Conservation (phyloP, 2,329 filamentous ascomycete genomes). For the Bipolaris zeicola region DNA sequence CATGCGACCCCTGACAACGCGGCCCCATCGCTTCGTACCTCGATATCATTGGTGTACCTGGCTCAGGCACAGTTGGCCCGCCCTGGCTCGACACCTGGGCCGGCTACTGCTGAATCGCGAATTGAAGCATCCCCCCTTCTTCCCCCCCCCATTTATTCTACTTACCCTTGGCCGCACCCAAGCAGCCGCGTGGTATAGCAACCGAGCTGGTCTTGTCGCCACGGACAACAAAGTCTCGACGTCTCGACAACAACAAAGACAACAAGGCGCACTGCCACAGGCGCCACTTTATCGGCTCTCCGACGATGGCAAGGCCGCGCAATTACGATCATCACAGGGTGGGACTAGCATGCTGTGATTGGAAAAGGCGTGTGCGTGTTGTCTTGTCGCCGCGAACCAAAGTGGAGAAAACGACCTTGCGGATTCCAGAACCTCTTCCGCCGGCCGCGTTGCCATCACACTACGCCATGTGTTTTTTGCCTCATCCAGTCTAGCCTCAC, state of each 20-base stretch:
- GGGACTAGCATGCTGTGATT: slow-evolving; percentile 23
- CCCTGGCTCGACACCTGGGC: slow-evolving; percentile 21
- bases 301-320: slow-evolving; percentile 25
- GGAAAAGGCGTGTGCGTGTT: slow-evolving; percentile 23
- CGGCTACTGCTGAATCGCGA: slow-evolving; percentile 3
- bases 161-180: slow-evolving; percentile 12
- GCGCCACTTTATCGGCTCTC: not conserved
- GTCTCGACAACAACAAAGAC: not conserved
- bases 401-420: slow-evolving; percentile 21
- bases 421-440: slow-evolving; percentile 33
- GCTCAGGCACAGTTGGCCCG: slow-evolving; percentile 28
- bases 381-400: slow-evolving; percentile 30
- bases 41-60: slow-evolving; percentile 42
- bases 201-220: not conserved
- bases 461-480: slow-evolving; percentile 21
- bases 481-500: slow-evolving; percentile 21
- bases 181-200: slow-evolving; percentile 17
- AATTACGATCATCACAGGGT: slow-evolving; percentile 38
- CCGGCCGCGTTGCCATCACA: slow-evolving; percentile 20
- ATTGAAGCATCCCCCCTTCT: not conserved
- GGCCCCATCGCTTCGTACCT: slow-evolving; percentile 6
- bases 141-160: not conserved
- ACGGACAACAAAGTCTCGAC: not conserved
- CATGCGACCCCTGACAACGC: slow-evolving; percentile 17
- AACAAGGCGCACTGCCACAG: not conserved